phyloP scores from a whole-genome alignment of 2,329 filamentous ascomycete species.

The Exophiala dermatitidis region DNA sequence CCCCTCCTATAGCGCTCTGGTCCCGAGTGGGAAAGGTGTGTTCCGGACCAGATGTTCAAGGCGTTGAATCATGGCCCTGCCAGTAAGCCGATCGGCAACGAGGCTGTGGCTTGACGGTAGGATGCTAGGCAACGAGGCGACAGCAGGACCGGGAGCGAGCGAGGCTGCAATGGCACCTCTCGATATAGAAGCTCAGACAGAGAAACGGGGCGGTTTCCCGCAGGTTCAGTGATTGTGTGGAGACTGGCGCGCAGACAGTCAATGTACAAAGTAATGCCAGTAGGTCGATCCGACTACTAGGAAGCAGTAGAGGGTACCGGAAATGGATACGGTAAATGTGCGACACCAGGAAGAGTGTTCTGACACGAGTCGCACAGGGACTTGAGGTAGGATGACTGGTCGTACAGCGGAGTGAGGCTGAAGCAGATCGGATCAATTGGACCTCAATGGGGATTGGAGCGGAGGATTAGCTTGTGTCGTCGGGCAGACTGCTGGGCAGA shows the following conservation, averaged over 20 bases:
- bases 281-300: slow-evolving; percentile 1
- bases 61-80: slow-evolving; percentile 15
- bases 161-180: too few species aligned
- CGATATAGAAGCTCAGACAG: too few species aligned
- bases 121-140: neutral
- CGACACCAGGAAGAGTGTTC: slow-evolving; percentile 1
- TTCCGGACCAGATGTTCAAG: slow-evolving; percentile 7
- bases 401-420: neutral
- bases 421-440: slow-evolving; percentile 1
- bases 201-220: too few species aligned
- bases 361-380: slow-evolving; percentile 1
- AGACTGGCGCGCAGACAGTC: neutral
- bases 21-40: slow-evolving; percentile 5
- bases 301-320: slow-evolving; percentile 7
- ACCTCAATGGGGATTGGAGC: neutral
- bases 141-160: neutral
- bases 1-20: slow-evolving; percentile 7
- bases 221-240: neutral
- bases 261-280: slow-evolving; percentile 5
- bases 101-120: slow-evolving; percentile 10
- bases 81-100: neutral
- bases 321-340: slow-evolving; percentile 5
- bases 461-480: slow-evolving; percentile 4
- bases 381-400: slow-evolving; percentile 7
- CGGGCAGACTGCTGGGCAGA: slow-evolving; percentile 15